Percentiles rank a stretch among this genome's conserved stretches.
Evolutionary conservation across 768 basidiomycete species (phyloP).

Genomic region (Favolaschia claudopus): DNA sequence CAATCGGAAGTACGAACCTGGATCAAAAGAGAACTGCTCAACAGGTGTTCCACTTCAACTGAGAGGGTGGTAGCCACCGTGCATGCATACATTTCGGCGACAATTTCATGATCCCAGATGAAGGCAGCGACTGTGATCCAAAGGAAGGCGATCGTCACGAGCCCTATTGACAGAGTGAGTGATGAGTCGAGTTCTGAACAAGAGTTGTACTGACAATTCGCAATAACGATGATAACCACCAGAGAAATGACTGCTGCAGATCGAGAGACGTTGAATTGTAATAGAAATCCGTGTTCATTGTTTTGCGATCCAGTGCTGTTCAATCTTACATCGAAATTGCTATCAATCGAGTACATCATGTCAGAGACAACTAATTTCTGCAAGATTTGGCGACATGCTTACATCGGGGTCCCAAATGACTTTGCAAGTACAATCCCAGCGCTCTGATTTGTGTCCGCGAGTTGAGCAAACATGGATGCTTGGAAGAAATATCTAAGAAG

Average conservation of each 20-base stretch:
- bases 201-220: not conserved
- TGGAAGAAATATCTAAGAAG: constrained; percentile 2
- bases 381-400: not conserved
- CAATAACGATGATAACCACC: not conserved
- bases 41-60: no score
- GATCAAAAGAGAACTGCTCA: no score
- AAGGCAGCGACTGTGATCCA: constrained; percentile 11
- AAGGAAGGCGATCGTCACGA: constrained; percentile 6
- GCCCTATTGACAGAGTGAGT: not conserved
- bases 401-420: constrained; percentile 6
- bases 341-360: no score
- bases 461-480: constrained; percentile 1
- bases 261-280: not conserved
- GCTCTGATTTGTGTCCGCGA: not conserved
- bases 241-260: not conserved
- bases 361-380: no score
- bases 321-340: constrained; percentile 4
- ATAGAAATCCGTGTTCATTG: not conserved
- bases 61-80: no score
- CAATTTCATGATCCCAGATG: not conserved
- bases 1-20: constrained; percentile 8
- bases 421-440: not conserved
- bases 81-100: constrained; percentile 9
- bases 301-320: not conserved
- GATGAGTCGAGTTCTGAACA: not conserved